Base-by-base conservation (phyloP, 208 protist genomes). In the Trypanosoma vivax region DNA sequence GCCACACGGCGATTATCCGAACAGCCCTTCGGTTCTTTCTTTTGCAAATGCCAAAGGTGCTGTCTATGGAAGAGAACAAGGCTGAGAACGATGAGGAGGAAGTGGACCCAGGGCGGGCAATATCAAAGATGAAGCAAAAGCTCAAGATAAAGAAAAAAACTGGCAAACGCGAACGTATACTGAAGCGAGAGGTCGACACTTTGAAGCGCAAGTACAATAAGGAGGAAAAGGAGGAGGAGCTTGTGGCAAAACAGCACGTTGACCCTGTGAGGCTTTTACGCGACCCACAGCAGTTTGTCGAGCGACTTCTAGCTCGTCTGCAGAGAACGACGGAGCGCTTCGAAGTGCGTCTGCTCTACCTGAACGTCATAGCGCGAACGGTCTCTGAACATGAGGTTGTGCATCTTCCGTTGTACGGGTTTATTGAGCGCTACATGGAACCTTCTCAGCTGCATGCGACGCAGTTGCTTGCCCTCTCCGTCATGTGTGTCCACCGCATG, bases 21-120 rank as follows among this genome's bases (percentile, higher is more conserved):
- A 94, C 82, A 7, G 89, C 97, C 4, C 67, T 99, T 25, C 79
- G 96, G 28, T 99, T 99, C 57, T 97, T 99, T 57, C 76, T 99
- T 10, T 52, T 94, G 25, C 81, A 94, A 54, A 85, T 91, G 79
- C 79, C 83, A 13, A 90, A 84, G 64, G 73, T 92, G 30, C 61
- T 76, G 0, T 88, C 75, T 0, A 46, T 82, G 11, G 88, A 96
- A 46, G 79, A 94, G 35, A 43, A 19, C 39, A 43, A 43, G 23
- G 77, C 79, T 16, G 51, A 75, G 19, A 77, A 88, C 33, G 84
- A 90, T 25, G 63, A 73, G 1, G 60, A 73, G 7, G 79, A 86
- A 19, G 58, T 52, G 24, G 88, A 89, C 55, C 85, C 86, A 2
- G 84, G 80, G 16, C 85, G 83, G 23, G 74, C 67, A 34, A 94